Conservation (phyloP, 768 basidiomycete genomes). For the Mycena vulgaris region DNA sequence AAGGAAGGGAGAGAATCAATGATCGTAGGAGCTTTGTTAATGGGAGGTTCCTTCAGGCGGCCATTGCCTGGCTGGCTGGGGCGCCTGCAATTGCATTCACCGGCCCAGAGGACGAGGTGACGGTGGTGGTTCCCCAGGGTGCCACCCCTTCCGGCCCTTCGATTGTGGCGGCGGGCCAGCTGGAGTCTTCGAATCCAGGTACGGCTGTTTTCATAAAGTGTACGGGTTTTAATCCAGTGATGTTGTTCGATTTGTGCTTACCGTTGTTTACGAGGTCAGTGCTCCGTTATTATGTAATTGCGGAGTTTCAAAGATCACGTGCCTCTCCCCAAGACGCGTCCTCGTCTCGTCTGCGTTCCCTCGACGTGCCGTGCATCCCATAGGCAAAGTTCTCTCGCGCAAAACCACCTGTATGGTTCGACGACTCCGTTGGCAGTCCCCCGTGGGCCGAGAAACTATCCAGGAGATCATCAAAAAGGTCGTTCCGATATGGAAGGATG, state of each 20-base stretch:
- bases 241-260: too few species aligned
- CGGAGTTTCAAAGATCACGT: too few species aligned
- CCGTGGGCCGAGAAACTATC: not conserved
- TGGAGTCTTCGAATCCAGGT: slow-evolving; percentile 39
- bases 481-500: not conserved
- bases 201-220: too few species aligned
- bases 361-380: too few species aligned
- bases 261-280: too few species aligned
- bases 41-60: not conserved
- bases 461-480: slow-evolving; percentile 6
- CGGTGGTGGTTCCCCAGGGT: slow-evolving; percentile 42
- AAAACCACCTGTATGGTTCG: not conserved
- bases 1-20: too few species aligned
- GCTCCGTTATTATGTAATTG: too few species aligned
- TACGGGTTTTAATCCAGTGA: too few species aligned
- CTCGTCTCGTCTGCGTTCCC: too few species aligned
- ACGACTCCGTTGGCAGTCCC: not conserved
- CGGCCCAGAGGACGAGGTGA: not conserved
- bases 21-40: too few species aligned
- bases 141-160: slow-evolving; percentile 39
- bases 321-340: too few species aligned
- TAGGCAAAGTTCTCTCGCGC: too few species aligned
- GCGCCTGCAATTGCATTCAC: slow-evolving; percentile 9
- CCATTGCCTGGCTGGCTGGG: not conserved
- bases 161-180: slow-evolving; percentile 41